Base-by-base conservation (phyloP, 306 rosid species). In the Sindora glabra region DNA sequence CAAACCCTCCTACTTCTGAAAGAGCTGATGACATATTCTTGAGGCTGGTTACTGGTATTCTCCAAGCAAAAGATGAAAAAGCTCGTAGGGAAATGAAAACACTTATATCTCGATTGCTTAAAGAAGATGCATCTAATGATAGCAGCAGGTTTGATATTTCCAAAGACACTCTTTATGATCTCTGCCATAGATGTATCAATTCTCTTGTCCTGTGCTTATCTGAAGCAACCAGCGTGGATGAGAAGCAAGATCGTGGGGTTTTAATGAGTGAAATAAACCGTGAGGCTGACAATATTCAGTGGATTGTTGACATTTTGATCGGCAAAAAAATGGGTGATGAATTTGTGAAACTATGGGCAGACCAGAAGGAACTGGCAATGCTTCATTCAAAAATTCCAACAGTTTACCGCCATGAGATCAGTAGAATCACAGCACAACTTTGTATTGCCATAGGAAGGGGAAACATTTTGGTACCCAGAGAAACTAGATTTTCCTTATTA, bases 281-380 rank as follows among this genome's bases (percentile, higher is more conserved):
- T 8, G 95, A 86, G 74, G 97, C 92, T 7, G 97, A 86, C 69
- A 89, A 86, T 46, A 79, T 89, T 54, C 95, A 84, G 52, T 89
- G 97, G 97, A 80, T 89, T 62, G 94, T 84, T 49, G 97, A 80
- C 45, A 84, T 86, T 29, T 65, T 89, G 56, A 69, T 86, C 8
- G 77, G 71, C 53, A 84, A 70, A 62, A 86, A 78, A 74, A 76
- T 81, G 64, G 94, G 83, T 0, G 95, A 89, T 9, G 97, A 86
- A 27, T 86, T 84, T 74, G 95, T 86, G 61, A 84, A 86, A 62
- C 49, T 89, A 45, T 89, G 97, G 97, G 91, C 97, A 10, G 91
- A 89, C 47, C 97, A 89, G 84, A 79, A 77, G 71, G 97, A 86
- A 68, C 95, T 89, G 21, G 95, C 81, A 5, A 21, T 34, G 37